Base-by-base conservation (phyloP, 768 basidiomycete species). In the Arthromyces matolae region DNA sequence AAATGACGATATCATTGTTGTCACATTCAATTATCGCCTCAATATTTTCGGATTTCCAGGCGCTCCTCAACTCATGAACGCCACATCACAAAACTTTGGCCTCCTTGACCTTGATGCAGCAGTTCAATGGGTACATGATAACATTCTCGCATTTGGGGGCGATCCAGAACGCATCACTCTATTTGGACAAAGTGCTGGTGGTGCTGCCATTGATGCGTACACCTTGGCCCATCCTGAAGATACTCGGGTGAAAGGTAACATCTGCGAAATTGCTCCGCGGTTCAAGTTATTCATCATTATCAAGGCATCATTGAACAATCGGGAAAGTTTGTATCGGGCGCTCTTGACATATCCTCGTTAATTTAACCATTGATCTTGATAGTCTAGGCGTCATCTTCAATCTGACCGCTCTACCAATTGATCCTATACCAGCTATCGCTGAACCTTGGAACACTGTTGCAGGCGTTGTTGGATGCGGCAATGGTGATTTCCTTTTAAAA, bases 101-200 rank as follows among this genome's bases (percentile, higher is more conserved):
- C 56, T 71, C 4, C 60, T 71, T 9, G 71, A 72, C 38, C 16
- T 63, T 6, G 61, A 68, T 20, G 65, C 69, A 14, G 74, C 67
- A 9, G 62, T 77, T 7, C 53, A 73, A 51, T 76, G 75, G 77
- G 67, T 77, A 1, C 64, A 71, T 33, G 61, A 68, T 36, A 73
- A 78, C 52, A 77, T 78, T 42, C 67, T 62, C 13, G 62, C 57
- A 10, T 78, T 77, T 44, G 69, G 68, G 16, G 69, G 69, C 22
- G 69, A 71, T 53, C 69, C 69, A 6, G 54, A 66, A 3, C 63
- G 75, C 45, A 63, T 72, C 33, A 57, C 57, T 8, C 35, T 72
- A 13, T 69, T 65, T 38, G 70, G 70, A 3, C 61, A 71, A 39
- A 70, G 68, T 50, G 69, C 70, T 4, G 70, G 69, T 8, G 65